Percentiles rank a stretch among this genome's conserved stretches.
phyloP scores from a whole-genome alignment of 805 yeast genomes.

The Maudiozyma turicensis region DNA sequence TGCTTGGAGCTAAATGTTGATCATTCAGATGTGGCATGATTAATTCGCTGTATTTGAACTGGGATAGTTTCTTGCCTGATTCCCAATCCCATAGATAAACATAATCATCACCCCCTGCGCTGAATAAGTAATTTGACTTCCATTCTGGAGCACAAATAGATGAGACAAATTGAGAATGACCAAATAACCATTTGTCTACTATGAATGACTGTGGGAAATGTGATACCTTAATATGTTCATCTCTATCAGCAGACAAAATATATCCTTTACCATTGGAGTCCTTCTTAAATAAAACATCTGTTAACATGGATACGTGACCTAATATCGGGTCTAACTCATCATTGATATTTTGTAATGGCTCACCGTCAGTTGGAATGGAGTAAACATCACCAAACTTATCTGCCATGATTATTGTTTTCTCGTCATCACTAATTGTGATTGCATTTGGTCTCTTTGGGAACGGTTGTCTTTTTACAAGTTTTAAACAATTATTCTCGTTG shows the following conservation, averaged over 20 bases:
- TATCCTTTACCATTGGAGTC: slow-evolving; percentile 33
- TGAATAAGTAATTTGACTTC: slow-evolving; percentile 42
- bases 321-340: slow-evolving; percentile 58
- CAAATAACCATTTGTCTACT: slow-evolving; percentile 76
- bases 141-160: slow-evolving; percentile 47
- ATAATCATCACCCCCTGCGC: slow-evolving; percentile 87
- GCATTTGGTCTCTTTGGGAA: slow-evolving; percentile 93
- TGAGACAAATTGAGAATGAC: slow-evolving; percentile 78
- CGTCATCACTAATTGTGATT: slow-evolving; percentile 47
- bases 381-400: slow-evolving; percentile 97
- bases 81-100: slow-evolving; percentile 77
- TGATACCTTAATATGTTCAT: slow-evolving; percentile 86
- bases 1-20: slow-evolving; percentile 51
- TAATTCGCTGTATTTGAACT: slow-evolving; percentile 38
- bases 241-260: slow-evolving; percentile 80
- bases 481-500: slow-evolving; percentile 34
- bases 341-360: slow-evolving; percentile 24
- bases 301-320: slow-evolving; percentile 96
- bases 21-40: slow-evolving; percentile 40
- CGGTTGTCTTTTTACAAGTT: slow-evolving; percentile 54
- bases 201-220: slow-evolving; percentile 69
- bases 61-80: slow-evolving; percentile 37
- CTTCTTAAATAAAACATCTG: slow-evolving; percentile 42
- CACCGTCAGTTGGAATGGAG: slow-evolving; percentile 37
- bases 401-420: slow-evolving; percentile 52